These are phyloP conservation scores for Heterobasidion occidentale DNA, from an alignment of 1,284 basidiomycete genomes.

Conservation along the genomic window DNA sequence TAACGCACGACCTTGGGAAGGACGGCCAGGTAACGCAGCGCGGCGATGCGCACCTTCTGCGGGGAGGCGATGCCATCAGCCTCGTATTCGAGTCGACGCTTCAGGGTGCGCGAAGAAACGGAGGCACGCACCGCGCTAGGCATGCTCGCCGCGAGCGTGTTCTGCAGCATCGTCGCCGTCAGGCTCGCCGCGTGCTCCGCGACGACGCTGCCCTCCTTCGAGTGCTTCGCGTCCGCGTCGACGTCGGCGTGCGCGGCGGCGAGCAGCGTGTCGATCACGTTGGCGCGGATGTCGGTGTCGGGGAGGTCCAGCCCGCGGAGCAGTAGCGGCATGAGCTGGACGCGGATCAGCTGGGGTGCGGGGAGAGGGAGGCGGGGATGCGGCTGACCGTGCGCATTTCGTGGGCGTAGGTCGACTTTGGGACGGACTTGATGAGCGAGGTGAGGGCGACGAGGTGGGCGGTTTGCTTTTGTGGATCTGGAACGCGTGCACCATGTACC, in stretches of 20 bases:
- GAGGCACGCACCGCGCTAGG: constrained; percentile 41
- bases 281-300: constrained; percentile 65
- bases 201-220: constrained; percentile 35
- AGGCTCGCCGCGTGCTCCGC: constrained; percentile 67
- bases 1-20: constrained; percentile 74
- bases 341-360: not conserved
- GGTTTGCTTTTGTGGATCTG: constrained; percentile 44
- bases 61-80: not conserved
- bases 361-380: not conserved
- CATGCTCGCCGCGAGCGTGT: constrained; percentile 39
- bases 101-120: not conserved
- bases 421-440: constrained; percentile 74
- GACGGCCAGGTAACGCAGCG: constrained; percentile 66
- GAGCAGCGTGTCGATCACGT: constrained; percentile 77
- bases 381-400: constrained; percentile 59
- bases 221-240: constrained; percentile 30
- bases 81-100: not conserved
- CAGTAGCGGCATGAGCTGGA: constrained; percentile 81
- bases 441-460: constrained; percentile 83
- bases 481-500: not conserved
- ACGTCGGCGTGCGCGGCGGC: constrained; percentile 52
- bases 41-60: constrained; percentile 68
- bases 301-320: constrained; percentile 78
- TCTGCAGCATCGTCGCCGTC: constrained; percentile 65
- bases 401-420: constrained; percentile 63